A percentile compares a stretch with the other conserved stretches of the same genome.
phyloP scores from a whole-genome alignment of 169 alveolate genomes.

The Plasmodium gonderi region DNA sequence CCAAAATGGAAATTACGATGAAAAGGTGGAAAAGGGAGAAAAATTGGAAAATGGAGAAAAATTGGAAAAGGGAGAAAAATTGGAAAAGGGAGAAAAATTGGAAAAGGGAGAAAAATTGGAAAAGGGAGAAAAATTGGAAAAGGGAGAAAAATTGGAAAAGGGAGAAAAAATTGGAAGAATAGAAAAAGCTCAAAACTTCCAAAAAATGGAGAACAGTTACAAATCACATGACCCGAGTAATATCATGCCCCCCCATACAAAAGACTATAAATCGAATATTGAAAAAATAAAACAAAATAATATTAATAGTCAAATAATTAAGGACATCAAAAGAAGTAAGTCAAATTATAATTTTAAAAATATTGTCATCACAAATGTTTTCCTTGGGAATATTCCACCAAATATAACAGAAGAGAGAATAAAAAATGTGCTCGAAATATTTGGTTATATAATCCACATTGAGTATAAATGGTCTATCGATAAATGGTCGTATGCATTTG shows the following conservation, averaged over 20 bases:
- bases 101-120: neutral
- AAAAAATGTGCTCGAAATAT: conserved; percentile 74
- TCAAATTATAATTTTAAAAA: conserved; percentile 19
- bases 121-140: neutral
- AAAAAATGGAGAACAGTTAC: neutral
- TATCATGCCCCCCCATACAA: neutral
- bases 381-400: conserved; percentile 87
- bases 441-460: conserved; percentile 73
- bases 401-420: conserved; percentile 79
- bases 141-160: neutral
- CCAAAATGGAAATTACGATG: neutral
- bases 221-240: neutral
- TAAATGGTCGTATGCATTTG: conserved; percentile 83
- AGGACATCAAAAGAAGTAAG: conserved; percentile 26
- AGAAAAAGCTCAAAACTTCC: neutral
- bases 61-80: neutral
- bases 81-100: neutral
- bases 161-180: neutral
- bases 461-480: conserved; percentile 79
- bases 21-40: neutral
- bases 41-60: neutral
- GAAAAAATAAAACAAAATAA: conserved; percentile 33
- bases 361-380: conserved; percentile 75
- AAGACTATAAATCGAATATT: conserved; percentile 11
- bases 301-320: conserved; percentile 28